A percentile compares a stretch with the other conserved stretches of the same genome.
Evolutionary conservation across 1,284 basidiomycete species (phyloP).

Genomic region (Leccinum angustisporum): DNA sequence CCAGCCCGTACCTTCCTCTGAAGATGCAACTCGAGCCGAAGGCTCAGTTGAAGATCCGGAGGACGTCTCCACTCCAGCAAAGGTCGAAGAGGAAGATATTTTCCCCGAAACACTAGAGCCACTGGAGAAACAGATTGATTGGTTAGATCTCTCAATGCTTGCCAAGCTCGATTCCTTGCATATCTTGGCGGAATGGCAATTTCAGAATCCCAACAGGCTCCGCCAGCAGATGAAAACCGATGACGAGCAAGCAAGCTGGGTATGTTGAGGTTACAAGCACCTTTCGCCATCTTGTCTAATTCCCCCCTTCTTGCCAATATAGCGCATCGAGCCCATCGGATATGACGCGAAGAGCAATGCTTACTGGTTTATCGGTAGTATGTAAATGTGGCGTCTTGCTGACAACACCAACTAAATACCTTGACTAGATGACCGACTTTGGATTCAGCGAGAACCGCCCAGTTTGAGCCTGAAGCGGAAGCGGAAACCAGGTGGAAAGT

Average conservation of each 20-base stretch:
- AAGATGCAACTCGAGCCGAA: background rate
- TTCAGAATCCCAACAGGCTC: conserved; percentile 67
- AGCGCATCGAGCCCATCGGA: conserved; percentile 87
- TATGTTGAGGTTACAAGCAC: conserved; percentile 37
- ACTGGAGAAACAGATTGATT: conserved; percentile 43
- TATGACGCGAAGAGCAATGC: conserved; percentile 80
- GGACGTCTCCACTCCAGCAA: conserved; percentile 5
- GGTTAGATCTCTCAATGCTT: conserved; percentile 69
- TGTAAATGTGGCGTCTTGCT: conserved; percentile 19
- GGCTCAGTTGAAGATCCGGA: conserved; percentile 3
- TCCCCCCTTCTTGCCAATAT: conserved; percentile 2
- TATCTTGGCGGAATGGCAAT: conserved; percentile 76
- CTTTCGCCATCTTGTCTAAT: background rate
- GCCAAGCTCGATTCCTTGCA: conserved; percentile 78
- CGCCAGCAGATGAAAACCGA: conserved; percentile 74
- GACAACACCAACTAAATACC: conserved; percentile 5
- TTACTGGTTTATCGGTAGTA: conserved; percentile 87
- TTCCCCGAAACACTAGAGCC: conserved; percentile 16
- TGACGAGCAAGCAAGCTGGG: conserved; percentile 74
- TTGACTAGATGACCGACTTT: conserved; percentile 69
- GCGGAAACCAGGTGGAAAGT: conserved; percentile 30
- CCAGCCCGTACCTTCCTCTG: conserved; percentile 2
- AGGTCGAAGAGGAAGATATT: conserved; percentile 28
- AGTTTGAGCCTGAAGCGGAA: conserved; percentile 63
- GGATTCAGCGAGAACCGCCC: conserved; percentile 76